Evolutionary conservation across 108 stramenopile genomes (phyloP).

Genomic region (Nitzschia putrida): DNA sequence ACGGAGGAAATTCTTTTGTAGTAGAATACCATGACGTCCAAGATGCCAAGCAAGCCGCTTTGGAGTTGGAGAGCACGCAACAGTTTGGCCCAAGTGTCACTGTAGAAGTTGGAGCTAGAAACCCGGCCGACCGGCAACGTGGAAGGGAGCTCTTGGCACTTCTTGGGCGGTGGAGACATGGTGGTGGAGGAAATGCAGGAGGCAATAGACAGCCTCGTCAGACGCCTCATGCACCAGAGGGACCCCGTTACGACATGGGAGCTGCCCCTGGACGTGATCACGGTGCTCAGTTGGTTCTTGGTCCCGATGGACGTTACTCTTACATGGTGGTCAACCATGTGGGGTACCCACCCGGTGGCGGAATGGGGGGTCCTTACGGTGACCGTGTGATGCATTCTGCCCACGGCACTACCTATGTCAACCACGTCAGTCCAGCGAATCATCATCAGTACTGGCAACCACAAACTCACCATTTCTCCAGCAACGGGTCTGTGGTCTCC

Average conservation of each 20-base stretch:
- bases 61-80: constrained; percentile 78
- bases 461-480: constrained; percentile 18
- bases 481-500: constrained; percentile 21
- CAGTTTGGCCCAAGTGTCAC: constrained; percentile 76
- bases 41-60: constrained; percentile 82
- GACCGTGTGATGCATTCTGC: constrained; percentile 8
- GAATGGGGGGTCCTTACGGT: constrained; percentile 7
- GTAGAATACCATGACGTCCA: constrained; percentile 88
- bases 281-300: constrained; percentile 59
- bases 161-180: constrained; percentile 78
- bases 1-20: constrained; percentile 56
- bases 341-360: constrained; percentile 9
- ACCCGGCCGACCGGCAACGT: constrained; percentile 67
- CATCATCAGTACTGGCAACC: constrained; percentile 24
- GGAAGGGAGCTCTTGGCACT: constrained; percentile 76
- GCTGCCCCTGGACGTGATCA: neutral
- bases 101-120: constrained; percentile 66
- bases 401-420: constrained; percentile 8
- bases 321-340: constrained; percentile 59
- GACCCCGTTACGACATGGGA: constrained; percentile 11
- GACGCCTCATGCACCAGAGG: neutral
- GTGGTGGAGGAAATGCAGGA: constrained; percentile 11
- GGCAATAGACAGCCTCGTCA: neutral
- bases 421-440: constrained; percentile 7
- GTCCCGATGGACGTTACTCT: constrained; percentile 79